A percentile compares a stretch with the other conserved stretches of the same genome.
These are phyloP conservation scores for Caloboletus firmus DNA, from an alignment of 1,284 basidiomycete genomes.

Conservation along the genomic window DNA sequence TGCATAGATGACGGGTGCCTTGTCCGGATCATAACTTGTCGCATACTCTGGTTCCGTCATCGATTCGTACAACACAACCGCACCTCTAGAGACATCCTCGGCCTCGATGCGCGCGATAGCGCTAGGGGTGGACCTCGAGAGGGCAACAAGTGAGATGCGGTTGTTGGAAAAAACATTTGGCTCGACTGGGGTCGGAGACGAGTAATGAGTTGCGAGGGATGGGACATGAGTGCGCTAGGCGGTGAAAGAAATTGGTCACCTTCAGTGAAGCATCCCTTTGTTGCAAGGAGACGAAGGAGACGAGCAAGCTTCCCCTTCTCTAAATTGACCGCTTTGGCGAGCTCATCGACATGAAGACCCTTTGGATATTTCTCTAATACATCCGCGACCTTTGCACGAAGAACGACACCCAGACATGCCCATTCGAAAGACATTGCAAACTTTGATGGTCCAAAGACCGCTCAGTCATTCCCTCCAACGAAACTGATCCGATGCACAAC, in stretches of 20 bases:
- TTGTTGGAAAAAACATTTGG: conserved; percentile 31
- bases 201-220: background rate
- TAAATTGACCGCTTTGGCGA: conserved; percentile 25
- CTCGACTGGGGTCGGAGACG: conserved; percentile 15
- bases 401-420: conserved; percentile 26
- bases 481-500: background rate
- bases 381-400: conserved; percentile 28
- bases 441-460: conserved; percentile 2
- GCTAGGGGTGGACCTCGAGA: conserved; percentile 12
- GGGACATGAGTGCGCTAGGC: background rate
- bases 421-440: conserved; percentile 25
- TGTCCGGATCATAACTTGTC: conserved; percentile 20
- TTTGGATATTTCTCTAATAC: conserved; percentile 21
- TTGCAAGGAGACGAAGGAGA: conserved; percentile 34
- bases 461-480: background rate
- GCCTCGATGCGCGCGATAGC: conserved; percentile 11
- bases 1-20: conserved; percentile 28
- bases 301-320: conserved; percentile 33
- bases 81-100: conserved; percentile 18
- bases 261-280: conserved; percentile 37
- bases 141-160: conserved; percentile 28
- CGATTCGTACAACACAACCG: conserved; percentile 23
- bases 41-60: conserved; percentile 29
- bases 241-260: conserved; percentile 7
- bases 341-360: conserved; percentile 27